A percentile compares a stretch with the other conserved stretches of the same genome.
These are phyloP conservation scores for Chlamydomonas eustigma DNA, from an alignment of 139 green algal genomes.

Conservation along the genomic window DNA sequence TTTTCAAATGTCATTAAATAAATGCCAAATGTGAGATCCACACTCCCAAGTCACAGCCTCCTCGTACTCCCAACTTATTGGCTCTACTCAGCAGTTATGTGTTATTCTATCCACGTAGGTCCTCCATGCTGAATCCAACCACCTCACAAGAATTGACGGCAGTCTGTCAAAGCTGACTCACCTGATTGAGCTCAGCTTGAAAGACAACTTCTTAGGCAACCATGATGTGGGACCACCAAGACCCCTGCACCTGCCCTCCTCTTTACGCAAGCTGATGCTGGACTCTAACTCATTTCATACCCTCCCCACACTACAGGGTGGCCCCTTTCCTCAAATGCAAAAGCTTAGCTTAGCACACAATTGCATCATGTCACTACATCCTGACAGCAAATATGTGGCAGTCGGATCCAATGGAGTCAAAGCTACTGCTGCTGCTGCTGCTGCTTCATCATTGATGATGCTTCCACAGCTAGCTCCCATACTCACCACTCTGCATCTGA, in stretches of 20 bases:
- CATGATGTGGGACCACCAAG: not conserved
- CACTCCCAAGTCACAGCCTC: too few species aligned
- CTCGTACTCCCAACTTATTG: too few species aligned
- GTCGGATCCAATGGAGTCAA: not conserved
- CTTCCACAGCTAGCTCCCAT: not conserved
- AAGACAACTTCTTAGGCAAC: not conserved
- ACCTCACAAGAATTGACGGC: constrained; percentile 3
- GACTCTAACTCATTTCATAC: not conserved
- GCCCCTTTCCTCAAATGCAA: not conserved
- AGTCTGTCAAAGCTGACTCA: not conserved
- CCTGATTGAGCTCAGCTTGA: not conserved
- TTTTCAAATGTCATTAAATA: too few species aligned
- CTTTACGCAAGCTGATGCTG: not conserved
- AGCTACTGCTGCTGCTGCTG: not conserved
- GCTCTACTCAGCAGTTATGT: too few species aligned
- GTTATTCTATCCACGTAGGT: not conserved
- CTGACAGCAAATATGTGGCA: not conserved
- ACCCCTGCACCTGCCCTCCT: not conserved
- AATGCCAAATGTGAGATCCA: too few species aligned
- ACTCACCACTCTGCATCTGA: not conserved
- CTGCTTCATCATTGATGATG: too few species aligned
- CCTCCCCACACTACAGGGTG: not conserved
- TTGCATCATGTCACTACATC: not conserved
- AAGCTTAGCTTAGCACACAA: not conserved
- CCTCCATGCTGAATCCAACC: not conserved